Base-by-base conservation (phyloP, 495 filamentous ascomycete genomes). In the Tuber umbilicatum region DNA sequence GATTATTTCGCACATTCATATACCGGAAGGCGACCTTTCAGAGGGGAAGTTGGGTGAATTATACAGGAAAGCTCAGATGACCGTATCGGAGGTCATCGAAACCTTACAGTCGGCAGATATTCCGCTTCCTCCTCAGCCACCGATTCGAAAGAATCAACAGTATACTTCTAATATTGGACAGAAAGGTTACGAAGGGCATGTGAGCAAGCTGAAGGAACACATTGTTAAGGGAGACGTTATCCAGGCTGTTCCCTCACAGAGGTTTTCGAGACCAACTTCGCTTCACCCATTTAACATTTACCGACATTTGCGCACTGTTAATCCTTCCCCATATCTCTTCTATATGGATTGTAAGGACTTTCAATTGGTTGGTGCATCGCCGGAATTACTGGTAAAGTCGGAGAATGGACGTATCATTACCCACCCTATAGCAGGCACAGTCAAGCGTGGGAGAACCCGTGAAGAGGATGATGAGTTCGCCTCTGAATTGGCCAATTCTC, bases 271-370 rank as follows among this genome's bases (percentile, higher is more conserved):
- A 21, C 93, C 94, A 35, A 99, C 95, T 19, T 88, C 88, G 55
- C 87, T 99, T 37, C 95, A 98, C 83, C 94, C 95, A 0, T 99
- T 97, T 87, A 99, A 99, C 86, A 94, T 99, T 84, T 99, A 98
- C 88, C 91, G 94, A 55, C 93, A 96, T 82, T 88, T 99, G 42
- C 93, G 95, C 79, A 96, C 91, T 16, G 92, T 97, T 78, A 99
- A 99, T 82, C 95, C 95, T 0, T 95, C 92, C 12, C 95, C 95
- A 0, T 99, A 99, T 83, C 89, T 98, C 45, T 99, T 99, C 89
- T 99, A 93, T 85, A 89, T 99, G 72, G 89, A 93, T 82, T 97
- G 94, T 85, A 85, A 87, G 73, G 90, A 91, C 83, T 98, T 99
- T 85, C 92, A 97, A 83, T 92, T 99, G 73, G 92, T 99, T 14